Base-by-base conservation (phyloP, 1,284 basidiomycete genomes). In the Anthracocystis panici-leucophaei region DNA sequence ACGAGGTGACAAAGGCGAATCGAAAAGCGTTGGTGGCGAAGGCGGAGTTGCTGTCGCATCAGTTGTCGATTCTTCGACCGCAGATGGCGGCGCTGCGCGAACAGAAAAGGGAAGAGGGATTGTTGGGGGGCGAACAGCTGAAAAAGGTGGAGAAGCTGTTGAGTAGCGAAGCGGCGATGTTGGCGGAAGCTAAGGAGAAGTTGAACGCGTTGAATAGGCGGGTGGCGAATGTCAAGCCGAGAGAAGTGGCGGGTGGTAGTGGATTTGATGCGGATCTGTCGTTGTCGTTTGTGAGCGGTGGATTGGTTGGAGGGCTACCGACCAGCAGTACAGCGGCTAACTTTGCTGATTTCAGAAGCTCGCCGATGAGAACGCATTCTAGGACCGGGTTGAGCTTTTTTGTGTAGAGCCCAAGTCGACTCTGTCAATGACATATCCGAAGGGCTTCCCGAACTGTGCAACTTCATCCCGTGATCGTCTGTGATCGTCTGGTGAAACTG, bases 101-200 rank as follows among this genome's bases (percentile, higher is more conserved):
- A 11, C 49, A 65, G 45, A 41, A 41, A 3, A 56, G 42, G 46
- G 33, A 29, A 5, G n/a, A 49, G 20, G 60, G 58, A 0, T 18
- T 71, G 54, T 40, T 80, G 42, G 78, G 80, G 18, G 62, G 61
- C 3, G 56, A 58, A 16, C 80, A 82, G 65, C 21, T 68, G 29
- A 66, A 60, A 52, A 76, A 68, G 27, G 65, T 82, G 8, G 80
- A 82, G 45, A 50, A 52, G 3, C 44, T 72, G 53, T 50, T 82
- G 25, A 65, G 62, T 11, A 35, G 65, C n/a, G 67, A 82, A 54
- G 65, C 78, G 11, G 50, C 50, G 4, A 64, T 82, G 54, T 52
- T 81, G 35, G 58, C 69, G 4, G 77, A 77, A 27, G 77, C 77
- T 0, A 77, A 68, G 27, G 67, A 59, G 5, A 77, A 78, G 35